These are phyloP conservation scores for Hygrocybe punicea DNA, from an alignment of 768 basidiomycete species.

Conservation along the genomic window DNA sequence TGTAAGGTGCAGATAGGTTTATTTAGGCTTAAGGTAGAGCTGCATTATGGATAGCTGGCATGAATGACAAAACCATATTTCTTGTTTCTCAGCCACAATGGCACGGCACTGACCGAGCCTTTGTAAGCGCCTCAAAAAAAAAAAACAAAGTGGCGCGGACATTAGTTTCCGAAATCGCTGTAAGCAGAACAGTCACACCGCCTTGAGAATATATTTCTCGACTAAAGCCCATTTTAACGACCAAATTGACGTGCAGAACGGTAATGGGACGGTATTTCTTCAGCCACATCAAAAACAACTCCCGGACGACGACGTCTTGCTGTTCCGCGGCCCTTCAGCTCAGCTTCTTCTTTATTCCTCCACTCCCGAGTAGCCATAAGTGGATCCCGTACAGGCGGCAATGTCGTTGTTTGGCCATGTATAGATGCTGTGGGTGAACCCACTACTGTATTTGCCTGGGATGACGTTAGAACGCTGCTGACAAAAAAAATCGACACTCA, in stretches of 20 bases:
- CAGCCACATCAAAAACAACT: conserved; percentile 61
- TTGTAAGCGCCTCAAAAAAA: too few species aligned
- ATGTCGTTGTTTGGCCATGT: conserved; percentile 50
- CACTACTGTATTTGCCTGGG: conserved; percentile 64
- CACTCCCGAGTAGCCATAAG: conserved; percentile 63
- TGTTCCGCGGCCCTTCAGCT: conserved; percentile 39
- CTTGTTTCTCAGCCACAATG: too few species aligned
- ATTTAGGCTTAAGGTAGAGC: too few species aligned
- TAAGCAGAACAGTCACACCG: too few species aligned
- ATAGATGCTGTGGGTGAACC: conserved; percentile 73
- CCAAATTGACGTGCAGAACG: background rate
- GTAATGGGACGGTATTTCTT: conserved; percentile 32
- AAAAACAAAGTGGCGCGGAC: too few species aligned
- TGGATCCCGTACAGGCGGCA: conserved; percentile 54
- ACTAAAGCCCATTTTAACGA: background rate
- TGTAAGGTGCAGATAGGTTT: too few species aligned
- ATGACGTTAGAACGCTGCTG: conserved; percentile 12
- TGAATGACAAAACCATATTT: too few species aligned
- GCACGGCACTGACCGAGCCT: too few species aligned
- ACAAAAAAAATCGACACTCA: conserved; percentile 37
- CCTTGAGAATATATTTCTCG: too few species aligned
- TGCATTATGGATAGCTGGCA: too few species aligned
- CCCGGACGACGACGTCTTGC: conserved; percentile 52
- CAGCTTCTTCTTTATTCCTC: conserved; percentile 62
- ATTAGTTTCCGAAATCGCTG: too few species aligned